phyloP scores from a whole-genome alignment of 139 green algal species.

The Ulvella scutata region DNA sequence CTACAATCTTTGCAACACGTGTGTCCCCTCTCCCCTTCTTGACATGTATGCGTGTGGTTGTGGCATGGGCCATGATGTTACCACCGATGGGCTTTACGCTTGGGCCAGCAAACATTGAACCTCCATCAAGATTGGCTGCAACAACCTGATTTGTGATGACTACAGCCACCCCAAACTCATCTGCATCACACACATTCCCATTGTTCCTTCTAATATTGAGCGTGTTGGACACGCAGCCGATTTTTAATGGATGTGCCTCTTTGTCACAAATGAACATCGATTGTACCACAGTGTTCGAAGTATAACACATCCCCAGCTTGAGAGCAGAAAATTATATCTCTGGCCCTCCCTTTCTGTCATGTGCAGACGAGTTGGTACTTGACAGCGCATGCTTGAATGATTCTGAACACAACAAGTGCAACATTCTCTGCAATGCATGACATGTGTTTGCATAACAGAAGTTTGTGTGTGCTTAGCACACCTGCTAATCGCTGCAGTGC shows the following conservation, averaged over 20 bases:
- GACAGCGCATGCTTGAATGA: too few relatives aligned
- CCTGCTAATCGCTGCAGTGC: slow-evolving; percentile 65
- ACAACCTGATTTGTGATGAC: slow-evolving; percentile 96
- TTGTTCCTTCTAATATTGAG: too few relatives aligned
- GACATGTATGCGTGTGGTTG: slow-evolving; percentile 86
- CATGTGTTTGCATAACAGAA: neutral
- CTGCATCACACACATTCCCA: slow-evolving; percentile 5
- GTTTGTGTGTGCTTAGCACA: neutral
- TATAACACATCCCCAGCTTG: too few relatives aligned
- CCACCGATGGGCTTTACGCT: slow-evolving; percentile 93
- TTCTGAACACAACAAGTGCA: neutral
- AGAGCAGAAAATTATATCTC: too few relatives aligned
- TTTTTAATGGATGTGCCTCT: too few relatives aligned
- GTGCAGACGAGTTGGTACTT: too few relatives aligned
- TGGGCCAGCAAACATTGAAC: slow-evolving; percentile 77
- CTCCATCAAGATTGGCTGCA: slow-evolving; percentile 81
- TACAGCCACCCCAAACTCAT: slow-evolving; percentile 92
- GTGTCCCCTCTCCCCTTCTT: slow-evolving; percentile 84
- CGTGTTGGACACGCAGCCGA: too few relatives aligned
- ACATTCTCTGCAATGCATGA: neutral
- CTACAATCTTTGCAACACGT: slow-evolving; percentile 67
- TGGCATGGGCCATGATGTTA: slow-evolving; percentile 99
- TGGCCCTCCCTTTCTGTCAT: too few relatives aligned
- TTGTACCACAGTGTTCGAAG: too few relatives aligned
- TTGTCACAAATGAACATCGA: too few relatives aligned